These are phyloP conservation scores for Neohortaea acidophila DNA, from an alignment of 495 filamentous ascomycete genomes.

Conservation along the genomic window DNA sequence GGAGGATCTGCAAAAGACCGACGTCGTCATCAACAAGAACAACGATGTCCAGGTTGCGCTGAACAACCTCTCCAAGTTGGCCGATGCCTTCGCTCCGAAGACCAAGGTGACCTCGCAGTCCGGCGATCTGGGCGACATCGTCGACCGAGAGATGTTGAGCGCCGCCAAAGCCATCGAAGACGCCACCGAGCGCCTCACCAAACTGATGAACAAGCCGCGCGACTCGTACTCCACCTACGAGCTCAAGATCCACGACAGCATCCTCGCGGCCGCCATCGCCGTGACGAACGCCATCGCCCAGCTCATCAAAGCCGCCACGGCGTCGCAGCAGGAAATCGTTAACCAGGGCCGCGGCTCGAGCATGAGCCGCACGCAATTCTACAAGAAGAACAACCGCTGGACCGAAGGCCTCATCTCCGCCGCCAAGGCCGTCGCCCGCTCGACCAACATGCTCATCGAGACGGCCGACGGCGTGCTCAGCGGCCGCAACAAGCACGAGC, in stretches of 20 bases:
- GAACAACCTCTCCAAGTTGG: constrained; percentile 78
- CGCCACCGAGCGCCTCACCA: constrained; percentile 71
- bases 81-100: constrained; percentile 77
- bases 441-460: constrained; percentile 91
- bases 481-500: constrained; percentile 80
- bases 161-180: constrained; percentile 94
- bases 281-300: constrained; percentile 93
- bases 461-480: constrained; percentile 92
- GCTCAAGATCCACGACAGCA: constrained; percentile 82
- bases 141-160: constrained; percentile 79
- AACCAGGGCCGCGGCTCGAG: constrained; percentile 68
- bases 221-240: constrained; percentile 96
- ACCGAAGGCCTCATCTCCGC: constrained; percentile 94
- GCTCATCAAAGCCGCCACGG: constrained; percentile 90
- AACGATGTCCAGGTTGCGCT: constrained; percentile 84
- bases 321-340: constrained; percentile 94
- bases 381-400: constrained; percentile 98
- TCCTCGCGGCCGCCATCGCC: constrained; percentile 84
- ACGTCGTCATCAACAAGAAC: constrained; percentile 92
- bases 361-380: constrained; percentile 84
- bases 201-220: constrained; percentile 82
- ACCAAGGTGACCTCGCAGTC: constrained; percentile 59
- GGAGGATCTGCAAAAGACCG: constrained; percentile 75
- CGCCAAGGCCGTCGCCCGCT: constrained; percentile 82
- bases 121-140: constrained; percentile 83